Conservation (phyloP, 768 basidiomycete species). For the Dictyophora rubrovolvata region DNA sequence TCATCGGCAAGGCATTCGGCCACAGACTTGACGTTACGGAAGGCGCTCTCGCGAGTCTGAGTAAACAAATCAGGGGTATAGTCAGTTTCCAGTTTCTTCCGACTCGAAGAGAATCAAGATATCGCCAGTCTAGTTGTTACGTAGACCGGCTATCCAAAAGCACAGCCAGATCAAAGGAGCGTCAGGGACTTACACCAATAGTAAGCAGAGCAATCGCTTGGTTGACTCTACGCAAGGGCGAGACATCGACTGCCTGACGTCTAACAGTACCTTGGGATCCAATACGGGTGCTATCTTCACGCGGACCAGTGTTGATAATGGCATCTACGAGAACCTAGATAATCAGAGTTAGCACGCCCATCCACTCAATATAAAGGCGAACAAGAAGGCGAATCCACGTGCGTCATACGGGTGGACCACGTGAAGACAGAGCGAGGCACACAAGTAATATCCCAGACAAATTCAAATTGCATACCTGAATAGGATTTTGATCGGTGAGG, state of each 20-base stretch:
- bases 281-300: conserved; percentile 99
- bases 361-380: background rate
- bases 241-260: conserved; percentile 99
- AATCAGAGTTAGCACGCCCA: background rate
- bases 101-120: background rate
- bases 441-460: background rate
- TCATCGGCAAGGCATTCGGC: conserved; percentile 99
- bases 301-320: conserved; percentile 98
- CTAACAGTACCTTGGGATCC: conserved; percentile 99
- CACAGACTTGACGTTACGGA: conserved; percentile 99
- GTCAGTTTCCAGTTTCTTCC: background rate
- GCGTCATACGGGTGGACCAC: background rate
- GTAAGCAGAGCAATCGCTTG: conserved; percentile 94
- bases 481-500: conserved; percentile 99
- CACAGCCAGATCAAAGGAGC: background rate
- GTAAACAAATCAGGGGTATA: background rate
- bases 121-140: background rate
- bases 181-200: conserved; percentile 69
- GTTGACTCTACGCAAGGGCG: conserved; percentile 95
- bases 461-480: conserved; percentile 57
- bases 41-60: conserved; percentile 97
- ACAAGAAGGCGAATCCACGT: background rate
- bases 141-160: background rate
- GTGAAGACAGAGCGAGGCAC: background rate
- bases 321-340: conserved; percentile 87